Conservation (phyloP, 1,284 basidiomycete genomes). For the Ustilago xerochloae region DNA sequence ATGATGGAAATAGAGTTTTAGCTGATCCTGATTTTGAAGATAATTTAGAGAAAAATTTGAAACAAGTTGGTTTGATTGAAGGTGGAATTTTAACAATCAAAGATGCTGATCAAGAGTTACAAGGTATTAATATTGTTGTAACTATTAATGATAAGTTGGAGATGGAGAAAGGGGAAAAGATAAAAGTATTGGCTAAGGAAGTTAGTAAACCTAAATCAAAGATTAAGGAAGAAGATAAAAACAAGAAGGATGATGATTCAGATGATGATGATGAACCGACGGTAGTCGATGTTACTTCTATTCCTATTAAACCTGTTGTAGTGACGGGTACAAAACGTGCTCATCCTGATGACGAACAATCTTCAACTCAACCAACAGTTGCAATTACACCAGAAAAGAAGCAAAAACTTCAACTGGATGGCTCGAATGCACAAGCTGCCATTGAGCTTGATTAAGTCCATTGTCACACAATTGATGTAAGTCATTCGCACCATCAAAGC, state of each 20-base stretch:
- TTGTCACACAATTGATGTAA: not conserved
- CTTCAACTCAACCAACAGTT: not conserved
- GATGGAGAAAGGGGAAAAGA: not conserved
- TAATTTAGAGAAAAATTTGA: conserved; percentile 79
- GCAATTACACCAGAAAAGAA: conserved; percentile 12
- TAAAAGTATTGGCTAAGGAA: conserved; percentile 10
- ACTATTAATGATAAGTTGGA: conserved; percentile 13
- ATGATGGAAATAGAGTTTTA: conserved; percentile 83
- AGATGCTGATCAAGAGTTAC: conserved; percentile 76
- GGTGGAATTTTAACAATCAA: conserved; percentile 87
- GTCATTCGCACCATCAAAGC: not conserved
- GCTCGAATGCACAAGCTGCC: not conserved
- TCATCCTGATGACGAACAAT: conserved; percentile 10
- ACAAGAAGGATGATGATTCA: not conserved
- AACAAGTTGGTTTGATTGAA: conserved; percentile 74
- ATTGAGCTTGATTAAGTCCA: conserved; percentile 26
- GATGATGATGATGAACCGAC: conserved; percentile 3
- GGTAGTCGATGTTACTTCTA: not conserved
- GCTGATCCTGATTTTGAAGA: conserved; percentile 91
- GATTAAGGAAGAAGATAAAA: not conserved
- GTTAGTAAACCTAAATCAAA: conserved; percentile 10
- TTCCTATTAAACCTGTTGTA: not conserved
- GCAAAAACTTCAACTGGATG: conserved; percentile 14
- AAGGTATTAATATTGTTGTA: conserved; percentile 55
- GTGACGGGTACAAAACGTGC: conserved; percentile 26